Evolutionary conservation across 139 green algal genomes (phyloP), one percentile per base, ranked within the genome.

Genomic region (Ettlia oleoabundans): DNA sequence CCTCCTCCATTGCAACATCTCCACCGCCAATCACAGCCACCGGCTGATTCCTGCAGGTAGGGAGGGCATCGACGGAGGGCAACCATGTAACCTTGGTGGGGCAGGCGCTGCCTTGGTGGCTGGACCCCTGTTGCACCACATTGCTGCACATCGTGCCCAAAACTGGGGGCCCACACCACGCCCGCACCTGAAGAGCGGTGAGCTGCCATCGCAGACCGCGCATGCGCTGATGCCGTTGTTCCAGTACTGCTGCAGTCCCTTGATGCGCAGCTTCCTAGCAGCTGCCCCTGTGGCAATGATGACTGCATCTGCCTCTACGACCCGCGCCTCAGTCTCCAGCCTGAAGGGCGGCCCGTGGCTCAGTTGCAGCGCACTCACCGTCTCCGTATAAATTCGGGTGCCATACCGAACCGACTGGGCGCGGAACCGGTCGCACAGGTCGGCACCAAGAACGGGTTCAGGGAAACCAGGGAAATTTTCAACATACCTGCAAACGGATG

Each of bases 401-500:
- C 88, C 87, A 80, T 86, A 94, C 4, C 77, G 51, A 42, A 82
- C 42, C 40, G 75, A 88, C 71, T 94, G 90, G 35, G 32, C 38
- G 64, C 83, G 83, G 72, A 74, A 82, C 28, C 62, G 38, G 42
- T 87, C 81, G 82, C 74, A 91, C 22, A 95, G 78, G 42, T 94
- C 92, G 19, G 83, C 55, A 4, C 92, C 92, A 76, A 92, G 79
- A 52, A 95, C 90, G 58, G 86, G 88, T 72, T 93, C 84, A 0
- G 89, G 89, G 67, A 94, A 94, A n/a, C 93, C 93, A 26, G 91
- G 93, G 77, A 94, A 96, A 87, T 95, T 96, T 75, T 96, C 93
- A 24, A 96, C 92, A 18, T 83, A 83, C 0, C 78, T 83, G 78
- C 35, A 28, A 3, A 37, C n/a, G n/a, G n/a, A n/a, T n/a, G n/a